Evolutionary conservation across 805 yeast species (phyloP).

Genomic region (Kockiozyma suomiensis): DNA sequence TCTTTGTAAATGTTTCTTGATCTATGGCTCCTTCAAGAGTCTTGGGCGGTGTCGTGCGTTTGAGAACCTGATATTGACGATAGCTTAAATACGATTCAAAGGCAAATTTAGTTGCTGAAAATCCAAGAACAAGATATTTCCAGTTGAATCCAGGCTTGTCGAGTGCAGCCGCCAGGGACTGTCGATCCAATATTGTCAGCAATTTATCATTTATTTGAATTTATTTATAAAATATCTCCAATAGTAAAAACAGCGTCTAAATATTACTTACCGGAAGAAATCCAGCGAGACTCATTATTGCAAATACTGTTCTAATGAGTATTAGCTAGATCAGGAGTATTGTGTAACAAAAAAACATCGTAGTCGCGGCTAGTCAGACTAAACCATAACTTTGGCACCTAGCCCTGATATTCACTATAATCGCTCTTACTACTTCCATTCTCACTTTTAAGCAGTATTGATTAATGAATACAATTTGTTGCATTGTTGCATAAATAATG

Average conservation of each 20-base stretch:
- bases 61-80: slow-evolving; percentile 74
- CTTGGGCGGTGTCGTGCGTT: slow-evolving; percentile 62
- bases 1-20: slow-evolving; percentile 70
- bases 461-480: no score
- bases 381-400: neutral
- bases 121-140: slow-evolving; percentile 74
- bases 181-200: no score
- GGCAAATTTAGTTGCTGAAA: slow-evolving; percentile 70
- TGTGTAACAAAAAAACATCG: no score
- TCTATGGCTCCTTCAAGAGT: slow-evolving; percentile 70
- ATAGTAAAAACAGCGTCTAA: neutral
- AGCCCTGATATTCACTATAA: neutral
- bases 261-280: slow-evolving; percentile 20
- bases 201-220: no score
- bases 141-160: slow-evolving; percentile 76
- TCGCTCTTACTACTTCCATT: no score
- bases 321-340: no score
- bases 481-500: no score
- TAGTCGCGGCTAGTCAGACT: no score
- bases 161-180: slow-evolving; percentile 32
- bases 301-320: neutral
- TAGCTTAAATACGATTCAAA: slow-evolving; percentile 74
- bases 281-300: slow-evolving; percentile 8
- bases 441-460: no score
- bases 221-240: neutral